phyloP scores from a whole-genome alignment of 345 rosid genomes.

The Euclidium syriacum region DNA sequence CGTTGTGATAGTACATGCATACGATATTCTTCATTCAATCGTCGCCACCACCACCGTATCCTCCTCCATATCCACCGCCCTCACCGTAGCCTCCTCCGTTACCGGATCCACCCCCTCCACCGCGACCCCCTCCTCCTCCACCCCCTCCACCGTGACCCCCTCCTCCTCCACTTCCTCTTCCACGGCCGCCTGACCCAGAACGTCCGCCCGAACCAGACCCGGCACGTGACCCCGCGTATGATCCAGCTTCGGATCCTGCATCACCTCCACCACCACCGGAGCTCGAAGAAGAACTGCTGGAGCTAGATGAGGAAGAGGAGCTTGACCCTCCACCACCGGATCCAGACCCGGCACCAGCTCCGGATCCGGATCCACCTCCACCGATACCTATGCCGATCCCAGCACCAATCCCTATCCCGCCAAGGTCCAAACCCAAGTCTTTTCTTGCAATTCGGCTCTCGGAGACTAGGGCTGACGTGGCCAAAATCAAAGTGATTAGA shows the following conservation, averaged over 20 bases:
- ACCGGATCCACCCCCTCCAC: slow-evolving; percentile 25
- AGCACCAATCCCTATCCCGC: slow-evolving; percentile 64
- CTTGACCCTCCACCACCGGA: slow-evolving; percentile 50
- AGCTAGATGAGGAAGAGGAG: slow-evolving; percentile 45
- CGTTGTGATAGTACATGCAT: slow-evolving; percentile 15
- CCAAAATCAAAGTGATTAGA: slow-evolving; percentile 23
- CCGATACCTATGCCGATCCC: slow-evolving; percentile 75
- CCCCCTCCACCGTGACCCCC: background rate
- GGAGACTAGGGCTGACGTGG: slow-evolving; percentile 28
- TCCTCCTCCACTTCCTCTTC: slow-evolving; percentile 25
- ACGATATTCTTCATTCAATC: slow-evolving; percentile 16
- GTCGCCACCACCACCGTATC: slow-evolving; percentile 27
- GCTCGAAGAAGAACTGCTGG: slow-evolving; percentile 45
- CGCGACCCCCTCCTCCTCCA: slow-evolving; percentile 24
- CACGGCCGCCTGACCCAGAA: slow-evolving; percentile 23
- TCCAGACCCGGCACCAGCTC: slow-evolving; percentile 59
- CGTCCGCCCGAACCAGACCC: slow-evolving; percentile 46
- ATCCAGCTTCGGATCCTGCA: slow-evolving; percentile 67
- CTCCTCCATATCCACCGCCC: slow-evolving; percentile 30
- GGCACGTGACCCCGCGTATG: slow-evolving; percentile 61
- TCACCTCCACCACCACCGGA: slow-evolving; percentile 44
- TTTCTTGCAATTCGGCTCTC: slow-evolving; percentile 64
- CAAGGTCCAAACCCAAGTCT: slow-evolving; percentile 72
- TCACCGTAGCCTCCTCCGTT: slow-evolving; percentile 24
- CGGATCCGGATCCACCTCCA: slow-evolving; percentile 56